Base-by-base conservation (phyloP, 2,329 filamentous ascomycete species). In the Curvularia hawaiiensis region DNA sequence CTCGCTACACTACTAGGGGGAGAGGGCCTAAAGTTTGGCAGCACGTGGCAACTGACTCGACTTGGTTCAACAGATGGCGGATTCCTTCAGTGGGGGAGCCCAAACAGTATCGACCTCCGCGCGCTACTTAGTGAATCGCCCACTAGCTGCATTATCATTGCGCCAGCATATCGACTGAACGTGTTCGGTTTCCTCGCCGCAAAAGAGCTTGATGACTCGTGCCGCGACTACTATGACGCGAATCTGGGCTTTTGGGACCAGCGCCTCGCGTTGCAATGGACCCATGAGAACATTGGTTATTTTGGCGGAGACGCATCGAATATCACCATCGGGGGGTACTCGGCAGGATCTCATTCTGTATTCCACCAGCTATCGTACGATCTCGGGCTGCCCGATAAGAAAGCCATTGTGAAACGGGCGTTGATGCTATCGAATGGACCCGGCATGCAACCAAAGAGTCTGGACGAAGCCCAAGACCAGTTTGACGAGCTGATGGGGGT, bases 161-260 rank as follows among this genome's bases (percentile, higher is more conserved):
- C 80, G 62, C 84, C 84, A 1, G 83, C 81, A 1, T 86, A 87
- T 63, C 80, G 84, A 2, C 70, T 86, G 1, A 85, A 85, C 53
- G 68, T 83, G 1, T 80, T 86, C 50, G 84, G 84, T 0, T 87
- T 86, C 65, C 74, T 86, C 1, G 79, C 82, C 22, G 80, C 80
- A 2, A 60, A 72, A 2, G 82, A 85, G 60, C 63, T 85, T 3
- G 67, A 75, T 1, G 77, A 80, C 33, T 73, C 75, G 0, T 67
- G 60, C 35, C 28, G 57, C 1, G 68, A 69, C 22, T 67, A 61
- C 22, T 67, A 61, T 28, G 69, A 75, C 3, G 79, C 80, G 1
- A 86, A 86, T 54, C 73, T 80, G 28, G 84, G 84, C 3, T 84
- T 85, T 70, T 85, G 83, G 83, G 84, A 86, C 56, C 83, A 85